phyloP scores from a whole-genome alignment of 495 filamentous ascomycete species.

The Xylaria nigripes region DNA sequence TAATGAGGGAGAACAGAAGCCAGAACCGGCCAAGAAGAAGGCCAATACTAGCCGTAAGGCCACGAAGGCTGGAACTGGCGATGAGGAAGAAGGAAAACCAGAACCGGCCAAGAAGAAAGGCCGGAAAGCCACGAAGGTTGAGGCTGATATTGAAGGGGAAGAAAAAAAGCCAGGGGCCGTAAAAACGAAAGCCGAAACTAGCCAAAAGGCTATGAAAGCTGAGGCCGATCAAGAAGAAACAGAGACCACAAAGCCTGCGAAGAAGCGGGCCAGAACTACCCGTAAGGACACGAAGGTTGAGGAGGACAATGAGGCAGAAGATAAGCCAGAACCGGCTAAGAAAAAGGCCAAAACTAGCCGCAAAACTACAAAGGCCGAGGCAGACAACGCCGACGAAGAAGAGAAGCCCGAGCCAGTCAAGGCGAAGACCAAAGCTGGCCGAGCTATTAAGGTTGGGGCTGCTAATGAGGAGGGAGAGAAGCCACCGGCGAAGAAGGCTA shows the following conservation, averaged over 20 bases:
- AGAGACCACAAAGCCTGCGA: background rate
- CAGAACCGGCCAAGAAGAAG: slow-evolving; percentile 18
- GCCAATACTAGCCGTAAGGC: background rate
- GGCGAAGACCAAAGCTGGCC: background rate
- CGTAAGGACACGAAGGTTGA: slow-evolving; percentile 17
- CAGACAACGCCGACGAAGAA: background rate
- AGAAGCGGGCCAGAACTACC: slow-evolving; percentile 3
- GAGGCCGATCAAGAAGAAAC: slow-evolving; percentile 13
- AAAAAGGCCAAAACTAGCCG: slow-evolving; percentile 3
- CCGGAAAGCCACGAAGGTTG: slow-evolving; percentile 11
- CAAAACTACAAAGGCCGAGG: slow-evolving; percentile 3
- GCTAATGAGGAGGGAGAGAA: background rate
- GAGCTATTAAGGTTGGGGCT: background rate
- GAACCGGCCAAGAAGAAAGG: background rate
- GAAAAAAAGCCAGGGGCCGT: slow-evolving; percentile 30
- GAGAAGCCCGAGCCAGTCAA: background rate
- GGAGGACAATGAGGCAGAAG: slow-evolving; percentile 15
- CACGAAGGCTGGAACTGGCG: background rate
- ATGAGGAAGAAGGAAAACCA: slow-evolving; percentile 11
- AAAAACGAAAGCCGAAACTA: slow-evolving; percentile 36
- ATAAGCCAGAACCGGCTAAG: slow-evolving; percentile 20
- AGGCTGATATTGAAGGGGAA: slow-evolving; percentile 15
- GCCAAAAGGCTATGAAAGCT: slow-evolving; percentile 27
- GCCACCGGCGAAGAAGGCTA: background rate
- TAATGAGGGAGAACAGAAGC: slow-evolving; percentile 16